These are phyloP conservation scores for Neonectria neomacrospora DNA, from an alignment of 2,329 filamentous ascomycete genomes.

Conservation along the genomic window DNA sequence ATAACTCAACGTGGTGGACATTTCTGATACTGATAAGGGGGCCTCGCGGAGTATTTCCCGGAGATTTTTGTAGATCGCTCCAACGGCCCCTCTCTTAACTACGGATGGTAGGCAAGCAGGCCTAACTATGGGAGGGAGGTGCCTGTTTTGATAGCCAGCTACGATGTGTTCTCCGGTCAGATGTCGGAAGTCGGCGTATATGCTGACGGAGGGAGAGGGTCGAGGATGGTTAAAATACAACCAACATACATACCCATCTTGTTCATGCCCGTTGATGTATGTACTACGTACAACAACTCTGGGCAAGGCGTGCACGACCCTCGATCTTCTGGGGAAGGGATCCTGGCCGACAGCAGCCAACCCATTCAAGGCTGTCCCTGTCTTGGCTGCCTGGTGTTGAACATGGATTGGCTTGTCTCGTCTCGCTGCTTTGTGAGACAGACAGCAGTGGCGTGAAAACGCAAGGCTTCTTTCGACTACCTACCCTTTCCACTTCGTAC, in stretches of 20 bases:
- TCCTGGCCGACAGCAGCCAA: neutral
- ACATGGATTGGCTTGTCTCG: slow-evolving; percentile 24
- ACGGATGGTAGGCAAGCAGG: slow-evolving; percentile 3
- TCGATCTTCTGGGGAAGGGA: neutral
- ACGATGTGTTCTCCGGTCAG: slow-evolving; percentile 9
- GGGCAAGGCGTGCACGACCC: slow-evolving; percentile 7
- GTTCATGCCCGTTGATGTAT: neutral
- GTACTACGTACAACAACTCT: neutral
- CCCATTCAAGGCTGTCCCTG: slow-evolving; percentile 6
- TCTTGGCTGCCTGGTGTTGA: slow-evolving; percentile 11
- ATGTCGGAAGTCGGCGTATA: slow-evolving; percentile 9
- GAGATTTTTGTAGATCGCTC: slow-evolving; percentile 38
- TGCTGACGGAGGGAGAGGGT: slow-evolving; percentile 18
- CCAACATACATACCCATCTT: neutral
- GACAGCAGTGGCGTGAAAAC: slow-evolving; percentile 1
- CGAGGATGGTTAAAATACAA: too few relatives aligned
- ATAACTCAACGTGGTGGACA: slow-evolving; percentile 15
- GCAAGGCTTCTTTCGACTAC: slow-evolving; percentile 6
- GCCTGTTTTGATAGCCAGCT: neutral
- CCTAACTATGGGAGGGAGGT: neutral
- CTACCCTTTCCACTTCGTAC: neutral
- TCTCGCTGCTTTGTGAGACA: slow-evolving; percentile 9
- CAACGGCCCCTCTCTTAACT: slow-evolving; percentile 27
- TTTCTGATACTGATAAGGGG: slow-evolving; percentile 31
- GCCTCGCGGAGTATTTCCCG: slow-evolving; percentile 45